phyloP scores from a whole-genome alignment of 805 yeast genomes.

The Yamadazyma sp. region DNA sequence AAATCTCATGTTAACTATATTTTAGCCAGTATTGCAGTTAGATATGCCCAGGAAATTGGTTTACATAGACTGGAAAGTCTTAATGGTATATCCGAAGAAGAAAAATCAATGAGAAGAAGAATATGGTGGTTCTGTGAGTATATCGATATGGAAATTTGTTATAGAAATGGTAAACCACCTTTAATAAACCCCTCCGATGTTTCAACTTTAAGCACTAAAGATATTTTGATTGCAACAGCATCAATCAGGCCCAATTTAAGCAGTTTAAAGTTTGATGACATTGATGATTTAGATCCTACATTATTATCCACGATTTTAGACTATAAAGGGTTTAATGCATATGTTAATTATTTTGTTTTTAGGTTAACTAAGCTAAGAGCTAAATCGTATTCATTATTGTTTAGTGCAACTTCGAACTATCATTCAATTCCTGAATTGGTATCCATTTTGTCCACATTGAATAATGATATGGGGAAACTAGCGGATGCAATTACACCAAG shows the following conservation, averaged over 20 bases:
- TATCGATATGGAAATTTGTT: constrained; percentile 37
- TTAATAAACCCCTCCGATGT: constrained; percentile 32
- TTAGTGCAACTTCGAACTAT: constrained; percentile 26
- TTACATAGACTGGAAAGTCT: constrained; percentile 35
- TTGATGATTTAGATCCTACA: constrained; percentile 9
- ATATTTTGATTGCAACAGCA: constrained; percentile 5
- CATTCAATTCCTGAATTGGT: constrained; percentile 19
- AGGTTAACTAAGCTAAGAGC: constrained; percentile 26
- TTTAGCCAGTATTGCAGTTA: constrained; percentile 29
- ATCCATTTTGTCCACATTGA: constrained; percentile 22
- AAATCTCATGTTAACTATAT: constrained; percentile 29
- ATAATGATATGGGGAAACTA: constrained; percentile 26
- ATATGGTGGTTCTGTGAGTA: constrained; percentile 39
- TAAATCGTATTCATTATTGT: constrained; percentile 27
- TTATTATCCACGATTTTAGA: constrained; percentile 7
- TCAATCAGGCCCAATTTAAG: background rate
- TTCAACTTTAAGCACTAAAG: constrained; percentile 22
- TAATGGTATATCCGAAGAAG: constrained; percentile 18
- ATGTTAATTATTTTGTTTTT: constrained; percentile 10
- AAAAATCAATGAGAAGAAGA: constrained; percentile 21
- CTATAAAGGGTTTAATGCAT: constrained; percentile 9
- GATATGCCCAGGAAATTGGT: constrained; percentile 42
- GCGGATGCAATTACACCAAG: constrained; percentile 16
- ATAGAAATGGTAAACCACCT: constrained; percentile 40
- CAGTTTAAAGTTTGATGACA: background rate